These are phyloP conservation scores for Suhomyces atakaporum DNA, from an alignment of 1,139 yeast genomes.

Conservation along the genomic window DNA sequence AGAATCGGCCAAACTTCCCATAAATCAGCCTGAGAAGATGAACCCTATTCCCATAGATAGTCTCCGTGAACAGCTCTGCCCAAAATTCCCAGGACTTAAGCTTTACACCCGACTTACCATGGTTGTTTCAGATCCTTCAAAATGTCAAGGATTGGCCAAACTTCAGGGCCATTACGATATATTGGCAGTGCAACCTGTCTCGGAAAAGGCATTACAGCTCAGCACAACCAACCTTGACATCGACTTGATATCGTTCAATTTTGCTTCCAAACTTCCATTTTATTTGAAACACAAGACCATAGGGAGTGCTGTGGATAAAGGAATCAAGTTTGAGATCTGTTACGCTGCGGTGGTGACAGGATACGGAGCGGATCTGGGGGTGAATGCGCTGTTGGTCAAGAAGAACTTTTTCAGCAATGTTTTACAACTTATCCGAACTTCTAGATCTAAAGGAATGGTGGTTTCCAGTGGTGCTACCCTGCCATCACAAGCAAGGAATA, in stretches of 20 bases:
- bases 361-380: slow-evolving; percentile 23
- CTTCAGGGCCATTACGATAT: slow-evolving; percentile 70
- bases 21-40: slow-evolving; percentile 31
- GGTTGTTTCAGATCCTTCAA: slow-evolving; percentile 73
- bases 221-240: slow-evolving; percentile 74
- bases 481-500: slow-evolving; percentile 62
- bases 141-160: slow-evolving; percentile 68
- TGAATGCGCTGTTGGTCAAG: slow-evolving; percentile 37
- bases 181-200: slow-evolving; percentile 76
- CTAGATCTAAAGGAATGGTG: slow-evolving; percentile 77
- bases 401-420: slow-evolving; percentile 69
- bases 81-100: slow-evolving; percentile 44
- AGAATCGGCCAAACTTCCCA: slow-evolving; percentile 61
- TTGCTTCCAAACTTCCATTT: slow-evolving; percentile 67
- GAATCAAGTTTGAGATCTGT: slow-evolving; percentile 77
- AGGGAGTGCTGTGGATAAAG: slow-evolving; percentile 80
- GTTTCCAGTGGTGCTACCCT: slow-evolving; percentile 73
- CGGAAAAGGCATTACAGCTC: slow-evolving; percentile 76
- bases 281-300: slow-evolving; percentile 81
- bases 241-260: slow-evolving; percentile 76
- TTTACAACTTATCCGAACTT: slow-evolving; percentile 76
- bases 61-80: slow-evolving; percentile 22
- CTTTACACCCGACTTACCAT: slow-evolving; percentile 76
- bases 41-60: slow-evolving; percentile 40
- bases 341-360: slow-evolving; percentile 58